Conservation (phyloP, 2,329 filamentous ascomycete genomes). For the Ophiosphaerella narmari region DNA sequence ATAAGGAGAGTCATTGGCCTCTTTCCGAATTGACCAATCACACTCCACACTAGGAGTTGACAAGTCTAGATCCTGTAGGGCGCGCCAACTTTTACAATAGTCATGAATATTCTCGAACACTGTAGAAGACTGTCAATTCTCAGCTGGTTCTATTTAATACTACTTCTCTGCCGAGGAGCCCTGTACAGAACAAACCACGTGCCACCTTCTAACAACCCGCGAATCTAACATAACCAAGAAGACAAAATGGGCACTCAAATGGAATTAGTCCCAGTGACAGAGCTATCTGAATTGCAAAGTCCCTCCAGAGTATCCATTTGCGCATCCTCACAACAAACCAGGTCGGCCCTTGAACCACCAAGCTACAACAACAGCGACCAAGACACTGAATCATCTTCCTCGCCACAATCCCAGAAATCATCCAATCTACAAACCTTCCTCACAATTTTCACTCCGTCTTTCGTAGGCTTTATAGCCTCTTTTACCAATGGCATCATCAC, state of each 20-base stretch:
- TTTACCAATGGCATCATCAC: conserved; percentile 49
- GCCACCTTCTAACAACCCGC: no score
- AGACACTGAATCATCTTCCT: conserved; percentile 1
- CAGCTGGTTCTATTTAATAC: no score
- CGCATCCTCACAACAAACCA: neutral
- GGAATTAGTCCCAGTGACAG: neutral
- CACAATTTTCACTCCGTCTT: conserved; percentile 27
- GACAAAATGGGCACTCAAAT: conserved; percentile 5
- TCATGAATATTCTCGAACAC: neutral
- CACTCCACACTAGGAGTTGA: neutral
- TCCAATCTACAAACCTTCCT: conserved; percentile 19
- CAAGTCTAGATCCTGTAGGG: neutral
- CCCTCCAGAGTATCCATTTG: no score
- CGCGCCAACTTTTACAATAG: neutral
- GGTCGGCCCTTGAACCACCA: neutral
- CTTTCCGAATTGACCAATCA: neutral
- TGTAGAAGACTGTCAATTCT: neutral
- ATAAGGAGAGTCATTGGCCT: neutral
- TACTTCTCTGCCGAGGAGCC: no score
- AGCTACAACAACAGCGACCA: neutral
- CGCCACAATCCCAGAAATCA: neutral
- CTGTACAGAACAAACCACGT: no score
- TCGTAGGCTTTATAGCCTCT: conserved; percentile 35
- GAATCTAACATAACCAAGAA: no score
- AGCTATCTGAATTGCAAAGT: conserved; percentile 4